Percentiles rank a stretch among this genome's conserved stretches.
phyloP scores from a whole-genome alignment of 2,329 filamentous ascomycete species.

The Stachybotrys echinatus region DNA sequence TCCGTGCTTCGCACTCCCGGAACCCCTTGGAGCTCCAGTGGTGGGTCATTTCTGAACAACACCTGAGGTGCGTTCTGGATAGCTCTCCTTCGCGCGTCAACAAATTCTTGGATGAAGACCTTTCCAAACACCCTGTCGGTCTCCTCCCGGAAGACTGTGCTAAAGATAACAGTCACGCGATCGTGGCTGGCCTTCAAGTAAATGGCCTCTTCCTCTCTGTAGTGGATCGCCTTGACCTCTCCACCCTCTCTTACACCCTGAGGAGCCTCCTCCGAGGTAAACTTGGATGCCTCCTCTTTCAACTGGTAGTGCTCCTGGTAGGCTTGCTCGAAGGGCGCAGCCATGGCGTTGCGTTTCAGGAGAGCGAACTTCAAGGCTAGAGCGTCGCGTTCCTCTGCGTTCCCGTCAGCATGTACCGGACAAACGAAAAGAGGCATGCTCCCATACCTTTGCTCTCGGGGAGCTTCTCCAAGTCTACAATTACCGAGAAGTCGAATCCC shows the following conservation, averaged over 20 bases:
- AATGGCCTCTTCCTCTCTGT: conserved; percentile 97
- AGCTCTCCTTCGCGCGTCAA: conserved; percentile 87
- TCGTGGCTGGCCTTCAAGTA: conserved; percentile 98
- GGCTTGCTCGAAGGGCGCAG: conserved; percentile 93
- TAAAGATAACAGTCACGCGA: conserved; percentile 97
- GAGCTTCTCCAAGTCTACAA: conserved; percentile 82
- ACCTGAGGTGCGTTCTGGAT: conserved; percentile 99
- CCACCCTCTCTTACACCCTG: conserved; percentile 87
- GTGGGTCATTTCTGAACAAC: conserved; percentile 89
- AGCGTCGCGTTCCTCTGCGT: conserved; percentile 73
- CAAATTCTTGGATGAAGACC: conserved; percentile 98
- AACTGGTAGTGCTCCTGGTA: conserved; percentile 88
- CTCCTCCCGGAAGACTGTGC: conserved; percentile 95
- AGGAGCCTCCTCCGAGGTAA: conserved; percentile 88
- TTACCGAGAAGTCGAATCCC: conserved; percentile 93
- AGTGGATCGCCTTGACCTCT: conserved; percentile 92
- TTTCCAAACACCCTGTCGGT: conserved; percentile 97
- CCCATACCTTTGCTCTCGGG: conserved; percentile 67
- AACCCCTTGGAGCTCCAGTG: conserved; percentile 82
- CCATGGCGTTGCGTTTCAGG: conserved; percentile 98
- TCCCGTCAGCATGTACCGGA: conserved; percentile 7
- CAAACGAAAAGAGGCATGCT: neutral
- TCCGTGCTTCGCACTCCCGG: conserved; percentile 73
- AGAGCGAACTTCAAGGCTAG: conserved; percentile 83
- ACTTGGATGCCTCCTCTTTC: conserved; percentile 83